Evolutionary conservation across 2,329 filamentous ascomycete species (phyloP).

Genomic region (Dryadomyces quercus-mongolicae): DNA sequence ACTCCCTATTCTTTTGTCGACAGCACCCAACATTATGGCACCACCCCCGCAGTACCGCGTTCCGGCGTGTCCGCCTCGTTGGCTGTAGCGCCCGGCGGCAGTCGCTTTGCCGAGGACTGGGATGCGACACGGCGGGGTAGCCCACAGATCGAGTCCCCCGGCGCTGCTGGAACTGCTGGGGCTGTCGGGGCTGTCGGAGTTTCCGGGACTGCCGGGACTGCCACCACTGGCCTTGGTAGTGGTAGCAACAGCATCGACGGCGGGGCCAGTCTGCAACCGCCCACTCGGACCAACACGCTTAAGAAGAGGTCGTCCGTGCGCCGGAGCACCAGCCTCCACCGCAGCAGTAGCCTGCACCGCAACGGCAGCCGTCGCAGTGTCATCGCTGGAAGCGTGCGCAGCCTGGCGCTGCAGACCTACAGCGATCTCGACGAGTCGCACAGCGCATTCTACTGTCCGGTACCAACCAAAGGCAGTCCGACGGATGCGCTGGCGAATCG

Average conservation of each 20-base stretch:
- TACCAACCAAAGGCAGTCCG: conserved; percentile 76
- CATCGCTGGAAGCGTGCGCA: conserved; percentile 76
- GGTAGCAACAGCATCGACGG: conserved; percentile 28
- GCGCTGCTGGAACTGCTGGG: conserved; percentile 13
- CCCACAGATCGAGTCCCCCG: conserved; percentile 44
- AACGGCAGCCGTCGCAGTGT: conserved; percentile 71
- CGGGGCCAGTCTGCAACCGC: conserved; percentile 21
- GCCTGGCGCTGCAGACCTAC: conserved; percentile 59
- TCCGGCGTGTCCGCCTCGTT: not conserved
- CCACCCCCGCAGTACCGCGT: not conserved
- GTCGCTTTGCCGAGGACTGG: conserved; percentile 59
- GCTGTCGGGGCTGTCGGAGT: conserved; percentile 28
- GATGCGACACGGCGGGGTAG: conserved; percentile 56
- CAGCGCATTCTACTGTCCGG: conserved; percentile 80
- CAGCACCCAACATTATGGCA: conserved; percentile 9
- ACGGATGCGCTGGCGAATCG: conserved; percentile 78
- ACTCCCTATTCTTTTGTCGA: conserved; percentile 13
- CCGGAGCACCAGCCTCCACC: conserved; percentile 58
- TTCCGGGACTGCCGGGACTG: conserved; percentile 13
- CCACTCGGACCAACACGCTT: conserved; percentile 55
- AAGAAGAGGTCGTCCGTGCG: conserved; percentile 80
- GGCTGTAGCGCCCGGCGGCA: conserved; percentile 14
- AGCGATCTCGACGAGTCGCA: conserved; percentile 58
- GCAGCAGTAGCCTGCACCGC: conserved; percentile 62
- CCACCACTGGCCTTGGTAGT: conserved; percentile 28